Percentiles rank a stretch among this genome's conserved stretches.
Evolutionary conservation across 2,329 filamentous ascomycete genomes (phyloP).

Genomic region (Botrytis galanthina): DNA sequence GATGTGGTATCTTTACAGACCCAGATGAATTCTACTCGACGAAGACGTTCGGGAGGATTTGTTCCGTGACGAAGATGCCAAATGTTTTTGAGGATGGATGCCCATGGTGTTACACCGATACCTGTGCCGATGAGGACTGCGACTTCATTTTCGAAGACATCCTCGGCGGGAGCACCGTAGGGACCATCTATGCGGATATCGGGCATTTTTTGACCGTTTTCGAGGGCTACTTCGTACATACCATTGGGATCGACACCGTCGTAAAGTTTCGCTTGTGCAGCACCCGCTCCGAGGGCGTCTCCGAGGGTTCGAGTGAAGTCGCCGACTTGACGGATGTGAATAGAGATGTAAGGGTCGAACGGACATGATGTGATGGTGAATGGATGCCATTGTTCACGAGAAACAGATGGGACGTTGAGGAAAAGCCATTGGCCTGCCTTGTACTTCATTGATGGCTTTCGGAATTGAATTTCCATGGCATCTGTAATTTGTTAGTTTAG

Average conservation of each 20-base stretch:
- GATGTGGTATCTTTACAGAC: conserved; percentile 93
- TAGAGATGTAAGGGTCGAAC: conserved; percentile 88
- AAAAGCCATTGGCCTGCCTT: conserved; percentile 99
- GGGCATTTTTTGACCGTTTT: conserved; percentile 93
- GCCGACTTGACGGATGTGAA: conserved; percentile 94
- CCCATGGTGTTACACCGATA: conserved; percentile 86
- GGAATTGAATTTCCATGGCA: conserved; percentile 95
- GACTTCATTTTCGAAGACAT: conserved; percentile 93
- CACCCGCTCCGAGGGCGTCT: conserved; percentile 88
- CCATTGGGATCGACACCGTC: conserved; percentile 88
- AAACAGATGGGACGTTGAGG: conserved; percentile 87
- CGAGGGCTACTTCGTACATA: conserved; percentile 96
- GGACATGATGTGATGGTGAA: conserved; percentile 99
- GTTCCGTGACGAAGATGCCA: conserved; percentile 92
- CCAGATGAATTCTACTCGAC: conserved; percentile 98
- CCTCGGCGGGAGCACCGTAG: conserved; percentile 94
- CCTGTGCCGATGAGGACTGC: conserved; percentile 82
- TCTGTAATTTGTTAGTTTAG: conserved; percentile 51
- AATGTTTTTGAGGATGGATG: conserved; percentile 90
- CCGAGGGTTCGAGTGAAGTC: conserved; percentile 95
- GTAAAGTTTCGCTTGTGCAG: conserved; percentile 83
- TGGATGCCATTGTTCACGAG: conserved; percentile 91
- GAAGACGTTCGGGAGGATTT: conserved; percentile 83
- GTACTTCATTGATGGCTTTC: conserved; percentile 95
- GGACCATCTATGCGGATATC: conserved; percentile 86